Evolutionary conservation across 495 filamentous ascomycete genomes (phyloP), one percentile per base, ranked within the genome.

Genomic region (Emericellopsis terricola): DNA sequence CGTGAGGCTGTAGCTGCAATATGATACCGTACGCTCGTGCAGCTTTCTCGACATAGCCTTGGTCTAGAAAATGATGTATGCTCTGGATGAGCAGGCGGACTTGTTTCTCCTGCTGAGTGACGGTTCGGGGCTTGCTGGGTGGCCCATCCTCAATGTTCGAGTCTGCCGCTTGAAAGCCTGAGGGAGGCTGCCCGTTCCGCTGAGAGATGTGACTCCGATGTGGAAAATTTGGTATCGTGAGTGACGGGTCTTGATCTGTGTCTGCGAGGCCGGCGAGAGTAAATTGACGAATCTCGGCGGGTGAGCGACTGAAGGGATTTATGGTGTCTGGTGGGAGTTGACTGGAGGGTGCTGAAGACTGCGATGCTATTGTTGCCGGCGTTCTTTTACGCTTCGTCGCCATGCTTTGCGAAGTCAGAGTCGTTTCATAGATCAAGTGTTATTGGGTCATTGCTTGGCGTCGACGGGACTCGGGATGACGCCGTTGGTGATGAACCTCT

Each of bases 281-380:
- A 28, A 64, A 49, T 31, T 64, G 59, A 5, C 36, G 46, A 14
- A 64, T 52, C 3, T 53, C 57, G 33, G 41, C 36, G 0, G 57
- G 57, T 3, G 49, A 23, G 51, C 62, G 53, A 39, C 58, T 61
- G 41, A 52, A 54, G 2, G 60, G 60, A 47, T 64, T 64, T 43
- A 62, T 62, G 35, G 49, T 45, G 16, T 45, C 45, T 8, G 47
- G 45, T 17, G 43, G 52, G 19, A 52, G 38, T 3, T 31, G 50
- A 3, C 17, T 9, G n/a, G 19, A 9, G 8, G 16, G 3, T 2
- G n/a, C 18, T 27, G 23, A 27, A n/a, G 23, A 27, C 7, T 27
- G 23, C 23, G 23, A 8, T 27, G 23, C n/a, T n/a, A n/a, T n/a
- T n/a, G n/a, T n/a, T n/a, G n/a, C n/a, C n/a, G n/a, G n/a, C n/a